A percentile compares a stretch with the other conserved stretches of the same genome.
These are phyloP conservation scores for Rhizopus sp. DNA, from an alignment of 371 early-diverging fungal genomes.

Conservation along the genomic window DNA sequence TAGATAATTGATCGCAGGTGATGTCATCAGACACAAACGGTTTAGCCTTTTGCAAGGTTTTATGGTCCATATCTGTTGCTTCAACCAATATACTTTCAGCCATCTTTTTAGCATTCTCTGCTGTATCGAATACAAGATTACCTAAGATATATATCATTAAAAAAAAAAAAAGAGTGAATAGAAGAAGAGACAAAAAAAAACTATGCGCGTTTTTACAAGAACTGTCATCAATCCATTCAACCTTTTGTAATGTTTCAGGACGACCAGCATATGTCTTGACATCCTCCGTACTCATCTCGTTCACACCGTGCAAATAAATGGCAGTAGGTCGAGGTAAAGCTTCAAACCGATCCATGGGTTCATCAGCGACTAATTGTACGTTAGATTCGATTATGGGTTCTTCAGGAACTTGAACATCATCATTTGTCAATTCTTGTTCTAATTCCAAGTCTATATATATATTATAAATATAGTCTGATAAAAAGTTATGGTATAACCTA, in stretches of 20 bases:
- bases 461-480: neutral
- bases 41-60: conserved; percentile 31
- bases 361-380: conserved; percentile 2
- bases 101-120: conserved; percentile 36
- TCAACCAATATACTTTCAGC: conserved; percentile 33
- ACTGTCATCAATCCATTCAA: conserved; percentile 64
- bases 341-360: conserved; percentile 17
- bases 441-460: conserved; percentile 1
- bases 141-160: conserved; percentile 20
- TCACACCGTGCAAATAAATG: conserved; percentile 51
- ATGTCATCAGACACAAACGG: conserved; percentile 15
- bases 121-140: conserved; percentile 33
- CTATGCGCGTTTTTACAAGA: conserved; percentile 38
- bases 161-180: conserved; percentile 18
- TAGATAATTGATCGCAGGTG: conserved; percentile 9
- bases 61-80: conserved; percentile 21
- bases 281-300: conserved; percentile 59
- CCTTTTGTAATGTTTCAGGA: conserved; percentile 27
- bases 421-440: neutral
- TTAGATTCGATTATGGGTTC: neutral
- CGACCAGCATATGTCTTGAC: conserved; percentile 45
- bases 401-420: neutral
- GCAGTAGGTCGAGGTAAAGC: conserved; percentile 34
- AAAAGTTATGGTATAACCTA: neutral
- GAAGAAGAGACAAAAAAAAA: neutral